Base-by-base conservation (phyloP, 768 basidiomycete species). In the Termitomyces titanicus region DNA sequence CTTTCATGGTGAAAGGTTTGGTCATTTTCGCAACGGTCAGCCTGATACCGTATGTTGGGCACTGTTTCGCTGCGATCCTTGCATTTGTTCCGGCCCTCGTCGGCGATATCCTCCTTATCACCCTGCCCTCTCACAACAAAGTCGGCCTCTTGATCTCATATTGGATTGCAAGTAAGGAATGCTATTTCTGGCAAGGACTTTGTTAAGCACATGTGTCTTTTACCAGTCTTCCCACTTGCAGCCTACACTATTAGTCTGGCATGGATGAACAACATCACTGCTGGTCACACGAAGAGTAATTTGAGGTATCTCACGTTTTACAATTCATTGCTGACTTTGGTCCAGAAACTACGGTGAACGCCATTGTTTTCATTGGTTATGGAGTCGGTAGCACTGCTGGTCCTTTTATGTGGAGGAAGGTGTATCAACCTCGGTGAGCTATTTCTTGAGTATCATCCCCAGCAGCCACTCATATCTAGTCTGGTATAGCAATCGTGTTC, bases 221-320 rank as follows among this genome's bases (percentile, higher is more conserved):
- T 31, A 38, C 17, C 29, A 88, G 86, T 88, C 60, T 83, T 81
- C 54, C 76, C 79, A 15, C 79, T 86, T 61, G 70, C 80, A 9
- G 86, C 87, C 3, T 88, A 87, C 65, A 76, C 82, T 7, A 77
- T 91, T 53, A 79, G 85, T 66, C 72, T 91, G 17, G 84, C 82
- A 25, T 90, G 88, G 89, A 76, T 85, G 27, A 76, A 77, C 17
- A 78, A 80, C 17, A 73, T 84, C 42, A 81, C 80, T 24, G 78
- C 87, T 3, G 86, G 87, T 25, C 88, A 89, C 66, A 90, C 88
- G 2, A 89, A 88, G 69, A 83, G 88, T 80, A 63, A 57, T 76
- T 44, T 50, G 31, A 17, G n/a, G n/a, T n/a, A n/a, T 18, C 11
- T 46, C 51, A 47, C 22, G 9, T 13, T 33, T 24, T 27, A 9